Conservation (phyloP, 2,329 filamentous ascomycete species). For the Ascochyta clinopodiicola region DNA sequence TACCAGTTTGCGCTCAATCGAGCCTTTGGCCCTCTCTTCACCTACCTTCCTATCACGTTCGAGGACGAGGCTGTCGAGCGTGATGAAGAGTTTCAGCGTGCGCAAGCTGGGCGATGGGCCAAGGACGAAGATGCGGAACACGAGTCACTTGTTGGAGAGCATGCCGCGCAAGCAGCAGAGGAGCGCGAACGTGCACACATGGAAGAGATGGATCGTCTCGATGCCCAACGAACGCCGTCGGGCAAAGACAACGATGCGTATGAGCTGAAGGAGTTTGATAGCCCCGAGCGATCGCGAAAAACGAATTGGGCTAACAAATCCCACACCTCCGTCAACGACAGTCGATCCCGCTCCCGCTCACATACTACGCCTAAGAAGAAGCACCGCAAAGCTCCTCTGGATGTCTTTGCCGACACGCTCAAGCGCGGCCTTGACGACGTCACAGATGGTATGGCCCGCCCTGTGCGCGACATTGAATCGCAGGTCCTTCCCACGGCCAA, state of each 20-base stretch:
- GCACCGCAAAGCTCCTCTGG: slow-evolving; percentile 37
- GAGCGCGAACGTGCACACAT: slow-evolving; percentile 43
- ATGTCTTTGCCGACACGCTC: slow-evolving; percentile 34
- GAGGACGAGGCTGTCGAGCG: slow-evolving; percentile 94
- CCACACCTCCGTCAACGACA: slow-evolving; percentile 35
- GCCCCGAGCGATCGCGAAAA: slow-evolving; percentile 27
- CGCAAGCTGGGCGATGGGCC: slow-evolving; percentile 74
- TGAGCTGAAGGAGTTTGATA: slow-evolving; percentile 40
- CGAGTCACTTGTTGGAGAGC: slow-evolving; percentile 44
- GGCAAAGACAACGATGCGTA: slow-evolving; percentile 21
- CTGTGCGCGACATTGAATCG: slow-evolving; percentile 47
- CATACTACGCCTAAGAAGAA: slow-evolving; percentile 26
- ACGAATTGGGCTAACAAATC: slow-evolving; percentile 41
- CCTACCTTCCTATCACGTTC: slow-evolving; percentile 90
- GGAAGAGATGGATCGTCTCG: slow-evolving; percentile 31
- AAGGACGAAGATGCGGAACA: slow-evolving; percentile 57
- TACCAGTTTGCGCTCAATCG: slow-evolving; percentile 83
- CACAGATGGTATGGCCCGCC: slow-evolving; percentile 38
- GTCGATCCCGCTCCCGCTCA: slow-evolving; percentile 34
- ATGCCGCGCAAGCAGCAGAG: slow-evolving; percentile 39
- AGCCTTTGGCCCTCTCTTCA: slow-evolving; percentile 83
- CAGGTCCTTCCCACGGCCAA: slow-evolving; percentile 73
- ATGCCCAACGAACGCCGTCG: slow-evolving; percentile 15
- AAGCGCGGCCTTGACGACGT: slow-evolving; percentile 39
- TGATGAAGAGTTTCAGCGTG: slow-evolving; percentile 84